Percentiles rank a stretch among this genome's conserved stretches.
Evolutionary conservation across 257 asterid species (phyloP).

Genomic region (Handroanthus guayacan): DNA sequence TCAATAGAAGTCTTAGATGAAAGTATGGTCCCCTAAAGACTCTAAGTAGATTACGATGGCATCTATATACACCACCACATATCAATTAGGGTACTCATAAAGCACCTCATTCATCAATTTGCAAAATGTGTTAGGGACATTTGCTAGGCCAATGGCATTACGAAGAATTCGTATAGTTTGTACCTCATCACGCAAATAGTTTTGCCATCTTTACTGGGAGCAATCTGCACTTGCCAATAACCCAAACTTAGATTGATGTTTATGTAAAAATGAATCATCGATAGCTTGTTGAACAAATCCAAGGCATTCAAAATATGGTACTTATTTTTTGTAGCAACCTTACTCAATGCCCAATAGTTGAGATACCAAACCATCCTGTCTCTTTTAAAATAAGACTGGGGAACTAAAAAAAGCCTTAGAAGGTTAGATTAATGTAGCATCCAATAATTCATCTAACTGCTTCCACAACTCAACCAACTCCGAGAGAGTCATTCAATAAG

Average conservation of each 20-base stretch:
- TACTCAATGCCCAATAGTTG: not conserved
- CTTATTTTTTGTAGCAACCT: not conserved
- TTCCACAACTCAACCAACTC: not conserved
- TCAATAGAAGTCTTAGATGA: too few species aligned
- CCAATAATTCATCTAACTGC: not conserved
- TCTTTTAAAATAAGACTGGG: not conserved
- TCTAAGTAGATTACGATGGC: too few species aligned
- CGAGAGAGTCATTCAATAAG: not conserved
- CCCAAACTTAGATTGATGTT: not conserved
- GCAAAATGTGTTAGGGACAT: too few species aligned
- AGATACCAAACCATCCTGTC: not conserved
- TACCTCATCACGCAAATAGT: too few species aligned
- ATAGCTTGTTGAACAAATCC: not conserved
- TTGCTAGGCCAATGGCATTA: too few species aligned
- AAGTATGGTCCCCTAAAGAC: too few species aligned
- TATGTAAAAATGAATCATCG: not conserved
- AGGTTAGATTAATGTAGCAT: not conserved
- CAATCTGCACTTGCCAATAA: too few species aligned
- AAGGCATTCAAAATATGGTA: not conserved
- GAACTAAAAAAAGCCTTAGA: not conserved
- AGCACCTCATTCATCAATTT: too few species aligned
- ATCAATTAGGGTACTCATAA: too few species aligned
- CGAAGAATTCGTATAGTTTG: too few species aligned
- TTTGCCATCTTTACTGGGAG: too few species aligned
- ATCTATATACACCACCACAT: too few species aligned